These are phyloP conservation scores for Thalassiosira oceanica DNA, from an alignment of 352 stramenopile species.

Conservation along the genomic window DNA sequence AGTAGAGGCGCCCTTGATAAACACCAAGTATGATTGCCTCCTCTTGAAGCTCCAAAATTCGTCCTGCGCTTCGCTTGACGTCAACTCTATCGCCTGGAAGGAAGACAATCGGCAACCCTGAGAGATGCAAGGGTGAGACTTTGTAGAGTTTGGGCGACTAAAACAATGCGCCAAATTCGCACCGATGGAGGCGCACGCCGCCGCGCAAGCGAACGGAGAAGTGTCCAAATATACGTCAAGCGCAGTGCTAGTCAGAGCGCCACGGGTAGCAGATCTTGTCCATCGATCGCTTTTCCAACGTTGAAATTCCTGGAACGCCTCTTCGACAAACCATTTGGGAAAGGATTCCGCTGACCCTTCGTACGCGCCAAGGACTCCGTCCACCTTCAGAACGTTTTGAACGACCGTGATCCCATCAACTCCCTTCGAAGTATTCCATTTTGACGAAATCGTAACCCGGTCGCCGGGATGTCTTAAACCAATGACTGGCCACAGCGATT, in stretches of 20 bases:
- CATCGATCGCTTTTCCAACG: constrained; percentile 60
- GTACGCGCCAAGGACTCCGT: constrained; percentile 86
- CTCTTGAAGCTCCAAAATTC: constrained; percentile 93
- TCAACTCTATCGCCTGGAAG: constrained; percentile 91
- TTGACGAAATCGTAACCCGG: constrained; percentile 92
- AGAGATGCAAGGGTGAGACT: no score
- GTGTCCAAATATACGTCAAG: constrained; percentile 93
- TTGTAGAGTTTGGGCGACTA: no score
- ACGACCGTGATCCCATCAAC: constrained; percentile 78
- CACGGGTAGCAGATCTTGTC: constrained; percentile 53
- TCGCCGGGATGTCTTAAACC: constrained; percentile 93
- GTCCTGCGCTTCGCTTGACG: constrained; percentile 90
- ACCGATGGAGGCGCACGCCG: constrained; percentile 85
- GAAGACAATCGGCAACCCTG: constrained; percentile 86
- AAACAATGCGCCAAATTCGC: no score
- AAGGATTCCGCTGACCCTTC: constrained; percentile 27
- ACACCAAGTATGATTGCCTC: constrained; percentile 93
- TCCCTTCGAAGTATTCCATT: constrained; percentile 83
- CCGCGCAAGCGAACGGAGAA: constrained; percentile 86
- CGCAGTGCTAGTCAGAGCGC: constrained; percentile 66
- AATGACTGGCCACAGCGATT: constrained; percentile 94
- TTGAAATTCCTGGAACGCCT: constrained; percentile 72
- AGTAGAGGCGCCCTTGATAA: constrained; percentile 92
- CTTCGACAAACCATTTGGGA: constrained; percentile 74
- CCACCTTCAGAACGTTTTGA: constrained; percentile 87